Evolutionary conservation across 306 rosid genomes (phyloP).

Genomic region (Quercus rubra): DNA sequence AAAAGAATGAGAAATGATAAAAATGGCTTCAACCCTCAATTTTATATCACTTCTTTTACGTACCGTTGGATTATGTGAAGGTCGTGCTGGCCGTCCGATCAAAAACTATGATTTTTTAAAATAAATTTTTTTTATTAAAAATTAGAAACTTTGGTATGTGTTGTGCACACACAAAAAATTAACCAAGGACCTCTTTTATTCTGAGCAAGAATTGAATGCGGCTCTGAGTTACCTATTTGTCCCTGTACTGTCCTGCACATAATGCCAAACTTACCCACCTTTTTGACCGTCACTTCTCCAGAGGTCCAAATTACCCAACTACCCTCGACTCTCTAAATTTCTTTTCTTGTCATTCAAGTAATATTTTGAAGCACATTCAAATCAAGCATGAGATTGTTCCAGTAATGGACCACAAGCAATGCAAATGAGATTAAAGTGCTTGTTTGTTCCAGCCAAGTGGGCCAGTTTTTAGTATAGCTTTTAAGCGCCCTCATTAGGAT

Average conservation of each 20-base stretch:
- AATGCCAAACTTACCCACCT: slow-evolving; percentile 26
- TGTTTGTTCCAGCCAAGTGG: no score
- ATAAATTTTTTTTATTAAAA: no score
- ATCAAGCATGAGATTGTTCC: no score
- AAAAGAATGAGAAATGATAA: not conserved
- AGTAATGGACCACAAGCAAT: no score
- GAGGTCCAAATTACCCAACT: not conserved
- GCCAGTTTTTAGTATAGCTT: no score
- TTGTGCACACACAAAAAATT: not conserved
- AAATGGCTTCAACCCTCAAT: slow-evolving; percentile 29
- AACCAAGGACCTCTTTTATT: slow-evolving; percentile 30
- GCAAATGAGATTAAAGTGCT: no score
- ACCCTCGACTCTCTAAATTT: not conserved
- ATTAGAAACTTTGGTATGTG: not conserved
- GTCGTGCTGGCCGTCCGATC: slow-evolving; percentile 26
- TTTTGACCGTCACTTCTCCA: not conserved
- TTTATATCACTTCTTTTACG: not conserved
- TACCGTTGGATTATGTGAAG: slow-evolving; percentile 11
- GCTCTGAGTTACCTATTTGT: slow-evolving; percentile 52
- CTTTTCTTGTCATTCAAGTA: not conserved
- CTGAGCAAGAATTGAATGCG: slow-evolving; percentile 41
- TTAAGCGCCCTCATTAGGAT: no score
- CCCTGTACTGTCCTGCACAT: slow-evolving; percentile 37
- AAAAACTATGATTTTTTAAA: no score
- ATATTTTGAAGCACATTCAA: no score